Conservation (phyloP, 164 flowering plant species). For the Malania oleifera region DNA sequence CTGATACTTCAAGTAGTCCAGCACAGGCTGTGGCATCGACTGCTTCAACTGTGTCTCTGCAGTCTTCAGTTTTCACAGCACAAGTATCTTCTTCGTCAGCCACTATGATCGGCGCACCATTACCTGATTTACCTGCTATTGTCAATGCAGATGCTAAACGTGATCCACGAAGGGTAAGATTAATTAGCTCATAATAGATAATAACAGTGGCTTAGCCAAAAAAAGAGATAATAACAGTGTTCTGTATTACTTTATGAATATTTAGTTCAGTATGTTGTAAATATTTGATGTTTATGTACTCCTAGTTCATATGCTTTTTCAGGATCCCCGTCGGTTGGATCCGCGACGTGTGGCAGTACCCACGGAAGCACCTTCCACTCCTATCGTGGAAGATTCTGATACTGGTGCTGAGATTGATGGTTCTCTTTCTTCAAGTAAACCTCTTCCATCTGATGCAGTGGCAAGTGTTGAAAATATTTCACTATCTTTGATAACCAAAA, state of each 20-base stretch:
- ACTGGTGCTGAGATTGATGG: conserved; percentile 35
- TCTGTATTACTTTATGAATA: background rate
- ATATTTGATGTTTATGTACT: conserved; percentile 1
- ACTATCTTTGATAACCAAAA: conserved; percentile 16
- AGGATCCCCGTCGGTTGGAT: conserved; percentile 98
- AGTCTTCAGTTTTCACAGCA: conserved; percentile 27
- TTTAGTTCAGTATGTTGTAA: background rate
- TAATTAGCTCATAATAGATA: background rate
- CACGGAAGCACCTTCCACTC: conserved; percentile 30
- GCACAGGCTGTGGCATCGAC: conserved; percentile 31
- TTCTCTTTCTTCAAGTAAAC: conserved; percentile 26
- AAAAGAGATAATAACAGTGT: too few species aligned
- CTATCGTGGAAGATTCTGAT: conserved; percentile 39
- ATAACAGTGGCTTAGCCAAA: background rate
- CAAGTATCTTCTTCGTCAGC: conserved; percentile 35
- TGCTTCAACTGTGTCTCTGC: conserved; percentile 28
- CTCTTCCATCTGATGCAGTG: conserved; percentile 22
- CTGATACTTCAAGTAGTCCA: conserved; percentile 24
- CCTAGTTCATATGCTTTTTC: conserved; percentile 14
- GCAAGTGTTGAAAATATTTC: conserved; percentile 27
- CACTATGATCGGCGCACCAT: conserved; percentile 22
- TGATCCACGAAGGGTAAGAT: conserved; percentile 85
- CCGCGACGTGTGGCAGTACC: conserved; percentile 63
- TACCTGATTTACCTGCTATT: conserved; percentile 31
- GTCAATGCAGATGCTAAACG: conserved; percentile 64